Evolutionary conservation across 139 green algal genomes (phyloP), one percentile per base, ranked within the genome.

Genomic region (Edaphochlamys debaryana): DNA sequence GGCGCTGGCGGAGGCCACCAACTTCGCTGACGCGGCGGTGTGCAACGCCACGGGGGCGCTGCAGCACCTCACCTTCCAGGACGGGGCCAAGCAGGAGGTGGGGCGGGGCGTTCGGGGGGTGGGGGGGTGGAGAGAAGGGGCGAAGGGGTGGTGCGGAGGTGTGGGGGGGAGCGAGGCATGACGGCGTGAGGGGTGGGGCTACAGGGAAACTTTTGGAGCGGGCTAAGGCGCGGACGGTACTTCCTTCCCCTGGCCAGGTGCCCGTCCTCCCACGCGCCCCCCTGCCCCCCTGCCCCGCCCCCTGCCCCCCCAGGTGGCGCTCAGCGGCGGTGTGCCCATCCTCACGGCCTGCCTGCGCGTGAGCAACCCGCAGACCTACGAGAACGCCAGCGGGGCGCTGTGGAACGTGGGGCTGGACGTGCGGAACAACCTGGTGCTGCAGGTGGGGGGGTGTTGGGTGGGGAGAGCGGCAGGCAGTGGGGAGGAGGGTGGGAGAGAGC

Each of bases 41-140:
- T 91, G 80, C 82, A 90, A 88, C 68, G 86, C 84, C 3, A 40
- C 90, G 45, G 90, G 90, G 13, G 85, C 85, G 37, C 71, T 94
- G 79, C 88, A 94, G 60, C 90, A 94, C 70, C 85, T 94, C 37
- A 88, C 81, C 25, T 90, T 94, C 72, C n/a, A 87, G 6, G 90
- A 94, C 48, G 78, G 60, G 1, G 90, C 84, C 40, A 94, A 92
- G 84, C 60, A 81, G 36, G 76, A 93, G 84, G 74, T 91, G 60
- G 42, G 81, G 11, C 32, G 56, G 82, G 4, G 50, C 25, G 50
- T 58, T 19, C 7, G 5, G 23, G 50, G 50, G 50, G n/a, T n/a
- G n/a, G n/a, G n/a, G n/a, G n/a, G n/a, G n/a, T n/a, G n/a, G n/a
- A n/a, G n/a, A n/a, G 50, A 2, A 58, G 9, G 6, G 50, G 7